Conservation (phyloP, 2,329 filamentous ascomycete species). For the Paecilomyces fulvus region DNA sequence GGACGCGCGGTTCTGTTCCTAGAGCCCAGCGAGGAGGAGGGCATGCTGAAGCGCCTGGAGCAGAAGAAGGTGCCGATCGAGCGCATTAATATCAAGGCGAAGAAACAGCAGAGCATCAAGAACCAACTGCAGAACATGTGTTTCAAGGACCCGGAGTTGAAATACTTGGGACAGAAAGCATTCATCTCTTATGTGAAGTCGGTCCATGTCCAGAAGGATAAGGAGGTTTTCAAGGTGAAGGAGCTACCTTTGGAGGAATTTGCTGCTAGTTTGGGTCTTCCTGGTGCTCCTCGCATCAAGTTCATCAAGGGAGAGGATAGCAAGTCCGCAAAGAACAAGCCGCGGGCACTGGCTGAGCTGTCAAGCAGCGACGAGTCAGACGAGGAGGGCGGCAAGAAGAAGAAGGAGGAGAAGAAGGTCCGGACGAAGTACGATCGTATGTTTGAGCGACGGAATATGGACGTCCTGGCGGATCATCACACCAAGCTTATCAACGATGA, state of each 20-base stretch:
- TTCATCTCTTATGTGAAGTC: constrained; percentile 87
- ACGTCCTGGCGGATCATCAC: constrained; percentile 91
- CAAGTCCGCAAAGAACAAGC: constrained; percentile 80
- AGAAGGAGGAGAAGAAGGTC: constrained; percentile 61
- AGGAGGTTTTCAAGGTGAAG: constrained; percentile 79
- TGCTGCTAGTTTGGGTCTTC: constrained; percentile 75
- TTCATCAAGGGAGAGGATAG: constrained; percentile 84
- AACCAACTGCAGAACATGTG: constrained; percentile 88
- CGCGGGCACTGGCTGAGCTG: constrained; percentile 55
- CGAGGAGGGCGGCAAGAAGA: constrained; percentile 41
- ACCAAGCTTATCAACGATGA: constrained; percentile 68
- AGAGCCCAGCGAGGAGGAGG: constrained; percentile 82
- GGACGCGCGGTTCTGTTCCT: constrained; percentile 86
- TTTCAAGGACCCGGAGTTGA: constrained; percentile 87
- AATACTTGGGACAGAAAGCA: constrained; percentile 92
- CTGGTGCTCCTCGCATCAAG: constrained; percentile 85
- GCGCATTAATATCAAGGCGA: constrained; percentile 74
- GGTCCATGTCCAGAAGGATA: constrained; percentile 80
- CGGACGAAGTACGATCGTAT: constrained; percentile 95
- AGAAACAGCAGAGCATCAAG: constrained; percentile 80
- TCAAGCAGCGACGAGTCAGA: constrained; percentile 51
- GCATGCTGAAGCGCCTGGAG: constrained; percentile 79
- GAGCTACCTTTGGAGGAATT: constrained; percentile 78
- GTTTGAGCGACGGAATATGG: constrained; percentile 95
- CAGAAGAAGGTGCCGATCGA: constrained; percentile 85